phyloP scores from a whole-genome alignment of 2,329 filamentous ascomycete species.

The Phaeophleospora eucalypticola region DNA sequence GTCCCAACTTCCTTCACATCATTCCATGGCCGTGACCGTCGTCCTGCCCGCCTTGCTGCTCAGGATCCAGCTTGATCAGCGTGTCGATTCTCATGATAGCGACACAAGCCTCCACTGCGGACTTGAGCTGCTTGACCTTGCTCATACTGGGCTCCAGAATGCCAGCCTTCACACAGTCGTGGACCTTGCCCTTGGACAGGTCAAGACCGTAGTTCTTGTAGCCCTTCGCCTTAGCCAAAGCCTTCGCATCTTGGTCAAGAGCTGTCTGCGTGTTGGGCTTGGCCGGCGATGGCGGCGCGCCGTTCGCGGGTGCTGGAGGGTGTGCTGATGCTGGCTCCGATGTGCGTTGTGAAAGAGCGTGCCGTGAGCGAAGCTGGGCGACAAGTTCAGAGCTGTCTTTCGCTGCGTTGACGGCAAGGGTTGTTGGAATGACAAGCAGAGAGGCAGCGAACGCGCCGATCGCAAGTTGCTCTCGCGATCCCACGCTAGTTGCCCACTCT shows the following conservation, averaged over 20 bases:
- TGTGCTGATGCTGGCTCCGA: constrained; percentile 64
- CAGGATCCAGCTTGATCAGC: constrained; percentile 94
- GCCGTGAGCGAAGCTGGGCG: constrained; percentile 87
- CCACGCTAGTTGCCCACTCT: constrained; percentile 94
- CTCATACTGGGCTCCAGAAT: constrained; percentile 96
- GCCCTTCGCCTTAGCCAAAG: constrained; percentile 85
- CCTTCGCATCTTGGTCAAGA: constrained; percentile 69
- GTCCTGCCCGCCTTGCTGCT: constrained; percentile 72
- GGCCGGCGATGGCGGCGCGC: constrained; percentile 21
- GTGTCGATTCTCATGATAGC: constrained; percentile 99
- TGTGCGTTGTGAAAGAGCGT: constrained; percentile 89
- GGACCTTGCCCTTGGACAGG: constrained; percentile 79
- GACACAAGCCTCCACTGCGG: constrained; percentile 95
- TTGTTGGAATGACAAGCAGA: constrained; percentile 92
- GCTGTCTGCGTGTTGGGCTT: constrained; percentile 21
- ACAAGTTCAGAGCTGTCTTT: constrained; percentile 95
- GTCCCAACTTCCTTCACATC: not conserved
- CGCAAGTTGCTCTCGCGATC: constrained; percentile 92
- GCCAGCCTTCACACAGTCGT: constrained; percentile 89
- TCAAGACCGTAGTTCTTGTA: constrained; percentile 99
- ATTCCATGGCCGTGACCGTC: constrained; percentile 43
- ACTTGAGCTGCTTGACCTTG: constrained; percentile 98
- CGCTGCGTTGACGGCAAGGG: constrained; percentile 91
- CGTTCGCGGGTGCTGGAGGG: constrained; percentile 17
- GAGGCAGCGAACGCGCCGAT: constrained; percentile 97